Evolutionary conservation across 805 yeast genomes (phyloP).

Genomic region (Pichia thaimueangensis): DNA sequence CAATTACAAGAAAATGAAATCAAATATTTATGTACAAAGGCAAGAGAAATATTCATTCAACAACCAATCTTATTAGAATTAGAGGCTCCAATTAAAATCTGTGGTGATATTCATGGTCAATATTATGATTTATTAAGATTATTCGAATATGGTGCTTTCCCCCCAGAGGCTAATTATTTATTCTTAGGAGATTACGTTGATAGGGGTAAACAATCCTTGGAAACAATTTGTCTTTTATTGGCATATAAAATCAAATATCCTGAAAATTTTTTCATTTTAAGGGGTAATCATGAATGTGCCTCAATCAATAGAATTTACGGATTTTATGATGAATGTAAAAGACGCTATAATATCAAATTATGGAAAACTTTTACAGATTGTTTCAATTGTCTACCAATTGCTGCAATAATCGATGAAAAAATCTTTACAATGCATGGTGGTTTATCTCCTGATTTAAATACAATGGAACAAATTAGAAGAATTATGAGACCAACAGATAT

Average conservation of each 20-base stretch:
- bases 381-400: slow-evolving; percentile 96
- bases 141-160: slow-evolving; percentile 98
- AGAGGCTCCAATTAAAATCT: slow-evolving; percentile 94
- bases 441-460: slow-evolving; percentile 90
- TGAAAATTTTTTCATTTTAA: slow-evolving; percentile 89
- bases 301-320: slow-evolving; percentile 97
- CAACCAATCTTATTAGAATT: slow-evolving; percentile 93
- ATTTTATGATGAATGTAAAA: slow-evolving; percentile 95
- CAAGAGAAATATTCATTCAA: slow-evolving; percentile 95
- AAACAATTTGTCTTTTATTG: slow-evolving; percentile 86
- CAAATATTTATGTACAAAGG: slow-evolving; percentile 92
- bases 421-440: slow-evolving; percentile 99
- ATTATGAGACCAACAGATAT: slow-evolving; percentile 99
- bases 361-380: slow-evolving; percentile 99
- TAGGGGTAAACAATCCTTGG: slow-evolving; percentile 96
- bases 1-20: slow-evolving; percentile 91
- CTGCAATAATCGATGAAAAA: slow-evolving; percentile 96
- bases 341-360: slow-evolving; percentile 95
- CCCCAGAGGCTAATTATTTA: slow-evolving; percentile 95
- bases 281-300: slow-evolving; percentile 99
- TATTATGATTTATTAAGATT: slow-evolving; percentile 91
- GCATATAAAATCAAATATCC: slow-evolving; percentile 98
- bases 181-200: slow-evolving; percentile 97
- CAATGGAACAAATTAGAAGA: slow-evolving; percentile 98
- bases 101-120: slow-evolving; percentile 99